Base-by-base conservation (phyloP, 2,329 filamentous ascomycete species). In the Ceratocystis harringtonii region DNA sequence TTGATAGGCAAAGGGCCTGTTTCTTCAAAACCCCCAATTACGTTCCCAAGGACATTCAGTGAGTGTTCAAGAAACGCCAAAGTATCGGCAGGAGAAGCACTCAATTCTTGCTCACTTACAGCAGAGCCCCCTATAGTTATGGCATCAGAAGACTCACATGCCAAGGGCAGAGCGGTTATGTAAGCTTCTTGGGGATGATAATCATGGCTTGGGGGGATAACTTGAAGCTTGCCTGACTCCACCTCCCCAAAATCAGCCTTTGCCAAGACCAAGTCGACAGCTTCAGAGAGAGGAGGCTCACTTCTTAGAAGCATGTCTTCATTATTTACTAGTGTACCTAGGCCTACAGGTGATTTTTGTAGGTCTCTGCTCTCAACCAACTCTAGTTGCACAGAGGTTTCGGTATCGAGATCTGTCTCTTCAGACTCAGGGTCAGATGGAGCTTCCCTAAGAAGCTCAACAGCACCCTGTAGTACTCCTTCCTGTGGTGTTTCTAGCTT, bases 61-160 rank as follows among this genome's bases (percentile, higher is more conserved):
- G 64, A 57, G 19, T 43, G 41, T 19, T 62, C 61, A 15, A 62
- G 43, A 25, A 62, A 43, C 25, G 36, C 30, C 36, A 66, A 41
- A 3, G 48, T 62, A 32, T 66, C n/a, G 1, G 22, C 36, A 22
- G 60, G 30, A 17, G 60, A 45, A 17, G 43, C 25, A 55, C 19
- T 15, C 15, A 15, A 10, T 30, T 57, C 12, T 28, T 57, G 12
- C 10, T n/a, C 28, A 32, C 15, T 17, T n/a, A 7, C 15, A 5
- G 15, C 25, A 17, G 10, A 15, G 22, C 17, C 22, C 28, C 8
- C 15, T 15, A 17, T 32, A 12, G 52, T 28, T 25, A 32, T 25
- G 19, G 19, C 4, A 32, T 12, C 4, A 57, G 30, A 15, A 15
- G 22, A 7, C 52, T 57, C 22, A 17, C 2, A 17, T 25, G 17